Evolutionary conservation across 805 yeast genomes (phyloP).

Genomic region (Blastobotrys chiropterorum): DNA sequence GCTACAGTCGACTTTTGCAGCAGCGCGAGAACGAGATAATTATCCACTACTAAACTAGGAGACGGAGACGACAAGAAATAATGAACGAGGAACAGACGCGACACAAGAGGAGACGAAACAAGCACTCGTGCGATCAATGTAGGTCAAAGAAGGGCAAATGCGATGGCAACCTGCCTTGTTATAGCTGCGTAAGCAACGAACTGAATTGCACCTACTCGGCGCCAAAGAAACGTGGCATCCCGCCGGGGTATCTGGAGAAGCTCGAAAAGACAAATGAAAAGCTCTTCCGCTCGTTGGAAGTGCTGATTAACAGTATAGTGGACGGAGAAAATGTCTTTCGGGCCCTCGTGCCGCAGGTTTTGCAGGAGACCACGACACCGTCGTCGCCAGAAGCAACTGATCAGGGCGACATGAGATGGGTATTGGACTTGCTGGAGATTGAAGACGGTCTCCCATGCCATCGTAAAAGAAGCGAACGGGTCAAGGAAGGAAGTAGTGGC

Average conservation of each 20-base stretch:
- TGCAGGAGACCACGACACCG: neutral
- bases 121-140: constrained; percentile 4
- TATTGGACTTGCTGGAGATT: neutral
- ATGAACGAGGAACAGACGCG: neutral
- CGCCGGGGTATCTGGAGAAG: constrained; percentile 2
- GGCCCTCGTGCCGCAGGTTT: neutral
- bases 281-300: neutral
- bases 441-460: neutral
- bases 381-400: constrained; percentile 1
- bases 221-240: constrained; percentile 3
- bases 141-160: constrained; percentile 3
- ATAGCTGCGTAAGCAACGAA: neutral
- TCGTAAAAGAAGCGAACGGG: neutral
- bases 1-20: too few species aligned
- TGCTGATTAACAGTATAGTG: neutral
- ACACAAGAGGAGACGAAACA: constrained; percentile 1
- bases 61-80: too few species aligned
- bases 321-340: neutral
- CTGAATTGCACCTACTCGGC: constrained; percentile 1
- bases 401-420: neutral
- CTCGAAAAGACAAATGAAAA: constrained; percentile 1
- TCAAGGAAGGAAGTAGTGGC: neutral
- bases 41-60: too few species aligned
- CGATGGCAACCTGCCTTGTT: constrained; percentile 3
- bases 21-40: too few species aligned